Evolutionary conservation across 768 basidiomycete species (phyloP).

Genomic region (Porphyrellus cyaneotinctus): DNA sequence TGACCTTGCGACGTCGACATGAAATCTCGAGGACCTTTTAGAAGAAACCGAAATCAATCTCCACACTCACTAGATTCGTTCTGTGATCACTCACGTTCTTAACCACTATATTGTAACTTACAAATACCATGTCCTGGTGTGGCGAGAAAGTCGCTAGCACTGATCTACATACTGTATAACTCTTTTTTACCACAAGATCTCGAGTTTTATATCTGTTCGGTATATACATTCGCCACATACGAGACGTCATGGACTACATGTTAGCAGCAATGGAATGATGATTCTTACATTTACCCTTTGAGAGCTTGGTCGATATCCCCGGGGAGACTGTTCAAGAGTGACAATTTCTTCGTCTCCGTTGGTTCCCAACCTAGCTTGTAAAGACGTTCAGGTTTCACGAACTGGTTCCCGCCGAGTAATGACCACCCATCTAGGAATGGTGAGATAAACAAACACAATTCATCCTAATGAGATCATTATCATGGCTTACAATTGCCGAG

Average conservation of each 20-base stretch:
- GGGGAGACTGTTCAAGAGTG: conserved; percentile 28
- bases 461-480: not conserved
- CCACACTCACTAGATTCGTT: conserved; percentile 14
- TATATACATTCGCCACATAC: conserved; percentile 1
- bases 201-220: conserved; percentile 2
- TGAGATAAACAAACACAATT: not conserved
- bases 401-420: conserved; percentile 37
- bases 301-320: conserved; percentile 29
- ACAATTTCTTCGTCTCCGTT: conserved; percentile 22
- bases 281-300: not conserved
- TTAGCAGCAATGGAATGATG: not conserved
- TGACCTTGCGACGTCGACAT: not conserved
- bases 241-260: conserved; percentile 1
- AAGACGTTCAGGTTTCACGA: conserved; percentile 34
- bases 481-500: conserved; percentile 36
- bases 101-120: conserved; percentile 7
- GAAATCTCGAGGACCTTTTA: not conserved
- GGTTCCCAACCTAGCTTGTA: conserved; percentile 40
- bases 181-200: not conserved
- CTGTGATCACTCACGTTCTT: conserved; percentile 3
- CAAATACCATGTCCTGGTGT: not conserved
- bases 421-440: conserved; percentile 36
- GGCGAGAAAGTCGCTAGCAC: not conserved
- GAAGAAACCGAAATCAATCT: not conserved
- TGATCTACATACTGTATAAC: conserved; percentile 3